Percentiles rank a stretch among this genome's conserved stretches.
Evolutionary conservation across 768 basidiomycete genomes (phyloP).

Genomic region (Agaricus sinodeliciosus): DNA sequence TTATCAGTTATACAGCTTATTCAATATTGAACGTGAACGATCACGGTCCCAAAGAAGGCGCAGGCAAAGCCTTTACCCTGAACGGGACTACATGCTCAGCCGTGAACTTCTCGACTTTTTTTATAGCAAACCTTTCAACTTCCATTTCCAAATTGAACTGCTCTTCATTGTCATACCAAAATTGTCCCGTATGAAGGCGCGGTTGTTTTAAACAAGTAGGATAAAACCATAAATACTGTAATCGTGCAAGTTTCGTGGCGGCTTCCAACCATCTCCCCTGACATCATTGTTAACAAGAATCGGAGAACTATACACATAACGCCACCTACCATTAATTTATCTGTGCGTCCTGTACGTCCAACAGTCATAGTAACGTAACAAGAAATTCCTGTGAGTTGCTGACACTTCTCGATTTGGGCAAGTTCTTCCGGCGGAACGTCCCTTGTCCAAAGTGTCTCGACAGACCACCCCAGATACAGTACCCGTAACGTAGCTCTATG

Average conservation of each 20-base stretch:
- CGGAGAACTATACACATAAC: not conserved
- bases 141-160: too few species aligned
- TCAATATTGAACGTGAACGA: too few species aligned
- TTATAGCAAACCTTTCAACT: too few species aligned
- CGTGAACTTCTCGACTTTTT: too few species aligned
- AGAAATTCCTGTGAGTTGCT: not conserved
- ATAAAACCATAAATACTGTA: not conserved
- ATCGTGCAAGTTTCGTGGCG: not conserved
- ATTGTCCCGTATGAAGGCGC: not conserved
- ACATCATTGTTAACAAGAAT: not conserved
- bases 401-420: not conserved
- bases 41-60: not conserved
- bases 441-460: not conserved
- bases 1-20: too few species aligned
- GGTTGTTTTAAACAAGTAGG: not conserved
- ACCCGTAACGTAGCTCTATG: not conserved
- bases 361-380: not conserved
- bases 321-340: not conserved
- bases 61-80: not conserved
- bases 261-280: not conserved
- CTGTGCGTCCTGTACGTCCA: not conserved
- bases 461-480: not conserved
- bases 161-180: not conserved
- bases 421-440: not conserved
- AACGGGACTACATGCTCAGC: not conserved